These are phyloP conservation scores for Penicillium psychrosexuale DNA, from an alignment of 2,329 filamentous ascomycete genomes.

Conservation along the genomic window DNA sequence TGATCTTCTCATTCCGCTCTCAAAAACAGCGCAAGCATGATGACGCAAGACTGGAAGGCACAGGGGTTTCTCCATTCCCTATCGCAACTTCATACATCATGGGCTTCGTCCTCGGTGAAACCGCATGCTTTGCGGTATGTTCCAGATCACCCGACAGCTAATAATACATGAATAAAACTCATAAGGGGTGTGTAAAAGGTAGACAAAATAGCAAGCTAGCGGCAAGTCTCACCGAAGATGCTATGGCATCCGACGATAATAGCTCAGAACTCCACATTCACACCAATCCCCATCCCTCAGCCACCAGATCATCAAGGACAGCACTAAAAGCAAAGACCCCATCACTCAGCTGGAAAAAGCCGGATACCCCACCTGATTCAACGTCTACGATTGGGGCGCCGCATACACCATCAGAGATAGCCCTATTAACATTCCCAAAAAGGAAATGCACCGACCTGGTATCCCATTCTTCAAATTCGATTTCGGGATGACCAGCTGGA, in stretches of 20 bases:
- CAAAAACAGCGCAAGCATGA: no score
- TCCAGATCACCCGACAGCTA: not conserved
- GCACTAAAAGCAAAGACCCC: slow-evolving; percentile 5
- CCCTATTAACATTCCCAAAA: slow-evolving; percentile 5
- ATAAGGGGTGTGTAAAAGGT: not conserved
- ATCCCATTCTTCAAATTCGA: slow-evolving; percentile 2
- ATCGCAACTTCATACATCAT: not conserved
- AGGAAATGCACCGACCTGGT: not conserved
- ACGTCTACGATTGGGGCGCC: slow-evolving; percentile 9
- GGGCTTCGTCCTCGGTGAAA: not conserved
- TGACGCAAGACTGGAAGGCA: no score
- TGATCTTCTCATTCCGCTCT: no score
- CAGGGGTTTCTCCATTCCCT: no score
- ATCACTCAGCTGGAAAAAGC: slow-evolving; percentile 11
- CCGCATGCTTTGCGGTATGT: not conserved
- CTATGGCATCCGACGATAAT: not conserved
- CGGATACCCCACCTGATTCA: slow-evolving; percentile 6
- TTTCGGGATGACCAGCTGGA: slow-evolving; percentile 1
- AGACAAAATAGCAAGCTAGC: not conserved
- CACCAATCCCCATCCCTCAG: slow-evolving; percentile 8
- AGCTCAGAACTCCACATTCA: slow-evolving; percentile 6
- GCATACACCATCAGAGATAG: slow-evolving; percentile 4
- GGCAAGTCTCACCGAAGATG: not conserved
- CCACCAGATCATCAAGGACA: slow-evolving; percentile 9
- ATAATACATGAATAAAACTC: not conserved